These are phyloP conservation scores for Phytophthora pinifolia DNA, from an alignment of 352 stramenopile species.

Conservation along the genomic window DNA sequence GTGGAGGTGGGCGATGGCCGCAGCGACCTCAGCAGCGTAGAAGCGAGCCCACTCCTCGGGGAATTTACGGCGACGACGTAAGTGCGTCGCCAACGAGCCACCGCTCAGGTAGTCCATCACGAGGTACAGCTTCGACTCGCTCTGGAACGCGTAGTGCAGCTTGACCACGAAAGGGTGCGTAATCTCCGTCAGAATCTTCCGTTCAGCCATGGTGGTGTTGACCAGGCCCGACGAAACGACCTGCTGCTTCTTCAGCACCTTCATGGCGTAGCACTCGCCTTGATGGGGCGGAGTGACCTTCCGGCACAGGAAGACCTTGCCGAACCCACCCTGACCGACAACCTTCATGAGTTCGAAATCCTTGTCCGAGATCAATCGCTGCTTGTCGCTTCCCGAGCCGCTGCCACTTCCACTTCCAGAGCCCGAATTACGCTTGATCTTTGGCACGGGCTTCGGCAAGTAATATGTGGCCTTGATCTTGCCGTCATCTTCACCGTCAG, in stretches of 20 bases:
- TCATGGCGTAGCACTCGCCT: constrained; percentile 98
- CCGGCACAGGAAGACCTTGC: constrained; percentile 97
- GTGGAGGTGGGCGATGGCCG: constrained; percentile 90
- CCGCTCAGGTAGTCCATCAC: constrained; percentile 94
- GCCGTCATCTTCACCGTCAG: constrained; percentile 31
- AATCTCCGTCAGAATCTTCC: constrained; percentile 92
- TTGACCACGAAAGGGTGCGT: constrained; percentile 94
- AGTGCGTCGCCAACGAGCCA: constrained; percentile 87
- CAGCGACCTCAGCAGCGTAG: constrained; percentile 94
- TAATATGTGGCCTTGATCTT: constrained; percentile 80
- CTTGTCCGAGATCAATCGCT: constrained; percentile 71
- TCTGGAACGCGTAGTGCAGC: constrained; percentile 95
- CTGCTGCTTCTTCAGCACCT: constrained; percentile 94
- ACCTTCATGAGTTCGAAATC: constrained; percentile 98
- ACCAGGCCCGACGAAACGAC: constrained; percentile 90
- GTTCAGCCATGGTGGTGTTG: constrained; percentile 94
- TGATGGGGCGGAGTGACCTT: constrained; percentile 91
- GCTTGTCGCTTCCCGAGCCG: constrained; percentile 25
- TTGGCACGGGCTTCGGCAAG: constrained; percentile 68
- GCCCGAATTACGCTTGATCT: constrained; percentile 31
- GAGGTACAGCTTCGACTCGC: constrained; percentile 91
- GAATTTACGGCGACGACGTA: constrained; percentile 89
- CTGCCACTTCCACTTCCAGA: constrained; percentile 20
- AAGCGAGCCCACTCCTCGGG: constrained; percentile 90
- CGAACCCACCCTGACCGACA: constrained; percentile 96